A percentile compares a stretch with the other conserved stretches of the same genome.
Evolutionary conservation across 2,329 filamentous ascomycete species (phyloP).

Genomic region (Exophiala phaeomuriformis): DNA sequence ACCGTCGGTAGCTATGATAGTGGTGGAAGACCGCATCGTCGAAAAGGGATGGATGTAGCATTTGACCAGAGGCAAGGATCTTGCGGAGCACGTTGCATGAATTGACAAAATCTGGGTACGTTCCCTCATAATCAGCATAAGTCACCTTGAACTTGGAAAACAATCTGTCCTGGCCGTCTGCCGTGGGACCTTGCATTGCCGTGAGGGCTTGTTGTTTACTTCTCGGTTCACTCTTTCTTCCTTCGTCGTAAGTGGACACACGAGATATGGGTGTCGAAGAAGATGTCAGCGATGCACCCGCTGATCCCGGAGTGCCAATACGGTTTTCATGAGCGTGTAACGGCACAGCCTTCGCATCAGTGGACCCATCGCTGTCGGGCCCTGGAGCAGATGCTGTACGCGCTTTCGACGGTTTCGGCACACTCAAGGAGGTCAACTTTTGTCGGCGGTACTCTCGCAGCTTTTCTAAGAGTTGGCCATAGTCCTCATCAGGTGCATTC

Average conservation of each 20-base stretch:
- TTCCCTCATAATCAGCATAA: conserved; percentile 37
- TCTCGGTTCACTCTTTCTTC: background rate
- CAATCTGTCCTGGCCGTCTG: conserved; percentile 6
- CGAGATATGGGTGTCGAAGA: conserved; percentile 10
- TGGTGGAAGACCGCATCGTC: conserved; percentile 43
- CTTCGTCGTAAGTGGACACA: conserved; percentile 6
- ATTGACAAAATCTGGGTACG: conserved; percentile 34
- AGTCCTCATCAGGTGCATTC: background rate
- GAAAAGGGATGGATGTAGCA: conserved; percentile 37
- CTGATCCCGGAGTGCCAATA: background rate
- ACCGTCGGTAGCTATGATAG: conserved; percentile 33
- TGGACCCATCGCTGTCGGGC: no score
- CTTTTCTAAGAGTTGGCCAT: background rate
- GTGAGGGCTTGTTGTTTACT: background rate
- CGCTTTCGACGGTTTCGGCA: background rate
- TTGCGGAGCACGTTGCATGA: conserved; percentile 34
- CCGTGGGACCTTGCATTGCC: background rate
- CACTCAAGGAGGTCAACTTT: background rate
- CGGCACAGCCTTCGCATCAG: no score
- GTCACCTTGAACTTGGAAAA: conserved; percentile 36
- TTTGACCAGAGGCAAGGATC: conserved; percentile 29
- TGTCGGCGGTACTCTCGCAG: conserved; percentile 1
- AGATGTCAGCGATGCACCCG: background rate
- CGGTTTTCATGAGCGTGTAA: background rate
- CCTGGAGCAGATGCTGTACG: background rate